Evolutionary conservation across 2,329 filamentous ascomycete genomes (phyloP).

Genomic region (Corinectria fuckeliana): DNA sequence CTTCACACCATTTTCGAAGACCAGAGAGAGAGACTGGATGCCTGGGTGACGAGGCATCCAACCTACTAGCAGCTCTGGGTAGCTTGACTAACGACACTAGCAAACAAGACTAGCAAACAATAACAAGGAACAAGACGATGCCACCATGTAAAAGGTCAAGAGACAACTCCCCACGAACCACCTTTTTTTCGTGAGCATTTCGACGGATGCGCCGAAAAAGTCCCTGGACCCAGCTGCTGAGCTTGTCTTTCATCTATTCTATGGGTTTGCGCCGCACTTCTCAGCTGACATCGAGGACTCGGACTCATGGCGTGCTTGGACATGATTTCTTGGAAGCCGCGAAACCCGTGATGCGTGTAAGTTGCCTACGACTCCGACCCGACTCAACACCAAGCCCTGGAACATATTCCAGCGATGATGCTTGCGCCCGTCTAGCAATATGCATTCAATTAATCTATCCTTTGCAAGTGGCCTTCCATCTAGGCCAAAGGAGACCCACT

Average conservation of each 20-base stretch:
- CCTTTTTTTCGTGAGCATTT: constrained; percentile 21
- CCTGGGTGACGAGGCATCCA: constrained; percentile 30
- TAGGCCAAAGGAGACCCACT: neutral
- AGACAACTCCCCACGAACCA: constrained; percentile 16
- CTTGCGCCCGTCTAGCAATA: neutral
- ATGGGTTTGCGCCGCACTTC: constrained; percentile 9
- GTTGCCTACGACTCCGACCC: neutral
- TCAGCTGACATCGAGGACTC: constrained; percentile 14
- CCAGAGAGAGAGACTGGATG: too few species aligned
- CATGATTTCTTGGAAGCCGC: constrained; percentile 4
- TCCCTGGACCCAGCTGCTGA: neutral
- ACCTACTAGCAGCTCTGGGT: constrained; percentile 18
- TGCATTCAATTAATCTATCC: constrained; percentile 1
- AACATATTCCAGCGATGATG: neutral
- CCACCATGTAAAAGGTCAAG: too few species aligned
- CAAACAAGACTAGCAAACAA: constrained; percentile 21
- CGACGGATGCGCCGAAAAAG: constrained; percentile 3
- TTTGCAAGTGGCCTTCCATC: neutral
- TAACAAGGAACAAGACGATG: constrained; percentile 21
- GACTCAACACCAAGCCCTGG: neutral
- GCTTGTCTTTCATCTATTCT: constrained; percentile 18
- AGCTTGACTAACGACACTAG: constrained; percentile 21
- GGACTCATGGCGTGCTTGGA: constrained; percentile 6
- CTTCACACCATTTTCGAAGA: too few species aligned
- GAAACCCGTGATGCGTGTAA: constrained; percentile 1